These are phyloP conservation scores for Blastobotrys malaysiensis DNA, from an alignment of 1,139 yeast genomes.

Conservation along the genomic window DNA sequence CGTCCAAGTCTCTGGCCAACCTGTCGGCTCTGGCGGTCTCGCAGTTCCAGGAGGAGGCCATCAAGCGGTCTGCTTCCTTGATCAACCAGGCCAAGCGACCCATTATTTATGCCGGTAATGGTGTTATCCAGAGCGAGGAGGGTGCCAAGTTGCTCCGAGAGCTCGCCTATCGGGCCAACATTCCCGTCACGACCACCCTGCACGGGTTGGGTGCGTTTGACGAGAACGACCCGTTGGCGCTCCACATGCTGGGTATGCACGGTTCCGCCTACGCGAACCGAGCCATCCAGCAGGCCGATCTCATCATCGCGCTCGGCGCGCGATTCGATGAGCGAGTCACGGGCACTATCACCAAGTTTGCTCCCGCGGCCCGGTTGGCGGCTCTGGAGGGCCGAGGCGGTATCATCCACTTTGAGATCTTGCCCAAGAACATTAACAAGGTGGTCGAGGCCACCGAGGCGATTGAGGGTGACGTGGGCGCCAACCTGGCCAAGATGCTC, in stretches of 20 bases:
- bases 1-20: constrained; percentile 69
- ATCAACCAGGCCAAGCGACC: constrained; percentile 84
- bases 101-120: constrained; percentile 86
- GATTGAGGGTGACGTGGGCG: constrained; percentile 90
- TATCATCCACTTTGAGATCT: constrained; percentile 89
- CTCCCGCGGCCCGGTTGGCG: constrained; percentile 88
- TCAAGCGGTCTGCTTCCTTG: constrained; percentile 70
- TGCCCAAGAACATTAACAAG: constrained; percentile 95
- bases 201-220: constrained; percentile 95
- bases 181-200: constrained; percentile 93
- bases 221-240: constrained; percentile 82
- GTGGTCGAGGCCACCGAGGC: constrained; percentile 97
- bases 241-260: constrained; percentile 98
- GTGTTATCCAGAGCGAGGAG: constrained; percentile 71
- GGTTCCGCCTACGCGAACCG: constrained; percentile 93
- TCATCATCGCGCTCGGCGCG: constrained; percentile 92
- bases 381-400: constrained; percentile 90
- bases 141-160: constrained; percentile 79
- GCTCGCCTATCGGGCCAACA: constrained; percentile 81
- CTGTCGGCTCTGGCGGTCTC: constrained; percentile 67
- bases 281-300: constrained; percentile 89
- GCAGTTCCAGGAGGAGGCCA: constrained; percentile 71
- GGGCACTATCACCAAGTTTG: constrained; percentile 76
- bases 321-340: constrained; percentile 98
- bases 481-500: constrained; percentile 64